Percentiles rank a stretch among this genome's conserved stretches.
These are phyloP conservation scores for Zygotorulaspora sp. DNA, from an alignment of 805 yeast genomes.

Conservation along the genomic window DNA sequence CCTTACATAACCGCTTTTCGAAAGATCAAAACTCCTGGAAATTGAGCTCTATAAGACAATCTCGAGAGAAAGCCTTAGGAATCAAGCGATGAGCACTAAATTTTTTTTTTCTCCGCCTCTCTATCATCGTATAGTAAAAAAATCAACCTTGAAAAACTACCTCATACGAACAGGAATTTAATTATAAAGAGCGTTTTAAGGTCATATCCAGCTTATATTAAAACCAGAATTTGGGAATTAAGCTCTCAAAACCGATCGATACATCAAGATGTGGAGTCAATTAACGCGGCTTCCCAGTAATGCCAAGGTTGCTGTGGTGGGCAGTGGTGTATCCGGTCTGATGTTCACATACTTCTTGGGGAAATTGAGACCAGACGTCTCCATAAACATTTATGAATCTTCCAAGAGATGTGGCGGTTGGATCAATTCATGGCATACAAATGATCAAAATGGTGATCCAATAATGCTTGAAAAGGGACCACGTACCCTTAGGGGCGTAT, in stretches of 20 bases:
- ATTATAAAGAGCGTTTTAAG: too few relatives aligned
- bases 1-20: constrained; percentile 58
- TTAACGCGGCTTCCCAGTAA: constrained; percentile 25
- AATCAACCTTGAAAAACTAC: too few relatives aligned
- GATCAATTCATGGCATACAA: constrained; percentile 51
- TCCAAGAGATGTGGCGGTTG: constrained; percentile 68
- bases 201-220: too few relatives aligned
- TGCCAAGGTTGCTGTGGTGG: constrained; percentile 64
- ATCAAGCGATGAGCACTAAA: constrained; percentile 23
- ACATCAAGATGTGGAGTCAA: constrained; percentile 17
- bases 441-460: constrained; percentile 28
- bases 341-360: constrained; percentile 64
- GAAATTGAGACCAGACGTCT: constrained; percentile 71
- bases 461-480: constrained; percentile 78
- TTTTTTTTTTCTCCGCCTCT: too few relatives aligned
- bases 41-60: constrained; percentile 44
- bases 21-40: constrained; percentile 73
- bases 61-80: constrained; percentile 32
- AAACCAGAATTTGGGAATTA: too few relatives aligned
- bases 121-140: too few relatives aligned
- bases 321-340: constrained; percentile 87
- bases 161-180: too few relatives aligned
- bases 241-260: too few relatives aligned
- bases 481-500: constrained; percentile 77
- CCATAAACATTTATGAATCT: constrained; percentile 59